Percentiles rank a stretch among this genome's conserved stretches.
These are phyloP conservation scores for Salisapilia sapeloensis DNA, from an alignment of 352 stramenopile species.

Conservation along the genomic window DNA sequence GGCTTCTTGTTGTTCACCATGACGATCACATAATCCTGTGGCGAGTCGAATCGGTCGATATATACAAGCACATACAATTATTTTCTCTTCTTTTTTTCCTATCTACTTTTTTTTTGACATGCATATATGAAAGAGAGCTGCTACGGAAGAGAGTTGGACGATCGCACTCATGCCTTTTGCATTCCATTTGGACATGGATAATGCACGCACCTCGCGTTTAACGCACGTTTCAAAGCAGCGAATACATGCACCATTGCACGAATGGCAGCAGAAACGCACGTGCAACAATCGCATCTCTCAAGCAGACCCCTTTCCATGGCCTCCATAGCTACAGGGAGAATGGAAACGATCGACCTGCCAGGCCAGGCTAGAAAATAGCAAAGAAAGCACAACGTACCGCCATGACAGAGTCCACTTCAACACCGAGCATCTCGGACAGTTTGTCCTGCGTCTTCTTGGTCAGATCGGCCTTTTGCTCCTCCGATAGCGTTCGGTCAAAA, in stretches of 20 bases:
- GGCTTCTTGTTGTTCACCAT: constrained; percentile 81
- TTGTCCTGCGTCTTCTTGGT: constrained; percentile 22
- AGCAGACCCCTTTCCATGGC: no score
- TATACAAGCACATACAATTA: constrained; percentile 4
- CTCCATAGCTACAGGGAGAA: no score
- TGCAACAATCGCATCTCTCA: no score
- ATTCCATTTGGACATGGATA: no score
- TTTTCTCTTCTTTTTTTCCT: constrained; percentile 5
- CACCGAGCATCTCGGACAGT: constrained; percentile 62
- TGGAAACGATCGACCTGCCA: no score
- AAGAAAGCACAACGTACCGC: constrained; percentile 33
- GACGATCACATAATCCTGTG: constrained; percentile 70
- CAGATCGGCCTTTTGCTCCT: constrained; percentile 41
- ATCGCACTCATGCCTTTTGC: no score
- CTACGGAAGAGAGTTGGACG: no score
- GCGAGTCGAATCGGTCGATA: constrained; percentile 1
- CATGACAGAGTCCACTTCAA: constrained; percentile 75
- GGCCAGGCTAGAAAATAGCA: constrained; percentile 1
- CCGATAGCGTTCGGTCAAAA: constrained; percentile 12
- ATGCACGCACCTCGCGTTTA: no score
- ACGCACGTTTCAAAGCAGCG: no score
- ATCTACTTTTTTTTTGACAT: constrained; percentile 1
- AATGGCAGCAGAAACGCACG: no score
- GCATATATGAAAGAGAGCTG: no score
- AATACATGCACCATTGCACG: no score